Evolutionary conservation across 164 flowering plant genomes (phyloP), one percentile per base, ranked within the genome.

Genomic region (Stephania yunnanensis): DNA sequence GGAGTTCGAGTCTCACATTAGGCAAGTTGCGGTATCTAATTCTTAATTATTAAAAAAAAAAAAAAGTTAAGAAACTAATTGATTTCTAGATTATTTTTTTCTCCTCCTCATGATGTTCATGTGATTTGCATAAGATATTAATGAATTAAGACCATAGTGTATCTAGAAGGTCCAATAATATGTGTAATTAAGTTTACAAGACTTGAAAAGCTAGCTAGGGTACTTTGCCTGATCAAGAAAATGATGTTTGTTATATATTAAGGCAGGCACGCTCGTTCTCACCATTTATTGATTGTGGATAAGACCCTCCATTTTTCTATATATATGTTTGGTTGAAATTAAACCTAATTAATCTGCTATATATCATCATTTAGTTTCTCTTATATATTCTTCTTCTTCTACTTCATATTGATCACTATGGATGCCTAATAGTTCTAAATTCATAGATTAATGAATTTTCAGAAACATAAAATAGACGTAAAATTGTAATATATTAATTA

Each of bases 301-400:
- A n/a, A 61, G 66, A 61, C 66, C 66, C 25, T 61, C 66, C 66
- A n/a, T 61, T 61, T 36, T 50, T 50, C 55, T 50, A 61, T 25
- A 25, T 25, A 25, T 25, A 25, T 2, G 22, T 36, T 36, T 2
- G 22, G 20, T 10, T 19, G 66, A 19, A n/a, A 25, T 25, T 25
- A 25, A 20, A n/a, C 19, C 20, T n/a, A 61, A 6, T 19, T 61
- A n/a, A 50, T 58, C n/a, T 36, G 20, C 1, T n/a, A n/a, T n/a
- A n/a, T n/a, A 61, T 61, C 6, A 22, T 25, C 1, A 17, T 6
- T 20, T 19, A 19, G 25, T 61, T 58, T 61, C 5, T 61, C 66
- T n/a, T 61, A 6, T 61, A 25, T 61, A 22, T 61, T 20, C 22
- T 61, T 8, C 6, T 19, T 61, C 66, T 19, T 7, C 66, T 61